phyloP scores from a whole-genome alignment of 2,329 filamentous ascomycete genomes.

The Calonectria pteridis region DNA sequence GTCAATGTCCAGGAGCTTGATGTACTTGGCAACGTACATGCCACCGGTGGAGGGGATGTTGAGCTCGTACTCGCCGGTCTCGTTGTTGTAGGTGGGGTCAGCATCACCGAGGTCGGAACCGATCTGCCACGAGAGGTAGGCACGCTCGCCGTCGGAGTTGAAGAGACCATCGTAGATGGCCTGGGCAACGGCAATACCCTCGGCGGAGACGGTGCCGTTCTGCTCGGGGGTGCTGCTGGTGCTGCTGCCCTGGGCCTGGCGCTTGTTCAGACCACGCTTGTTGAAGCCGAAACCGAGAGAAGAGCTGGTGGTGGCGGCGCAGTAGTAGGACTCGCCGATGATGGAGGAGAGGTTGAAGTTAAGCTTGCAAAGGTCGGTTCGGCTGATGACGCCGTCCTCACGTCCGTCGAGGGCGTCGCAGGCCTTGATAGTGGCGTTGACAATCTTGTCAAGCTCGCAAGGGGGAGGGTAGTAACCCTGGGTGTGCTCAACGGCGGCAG shows the following conservation, averaged over 20 bases:
- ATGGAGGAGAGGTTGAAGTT: slow-evolving; percentile 48
- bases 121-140: slow-evolving; percentile 53
- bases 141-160: slow-evolving; percentile 49
- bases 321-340: slow-evolving; percentile 50
- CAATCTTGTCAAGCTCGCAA: slow-evolving; percentile 62
- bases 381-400: slow-evolving; percentile 64
- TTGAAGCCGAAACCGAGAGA: slow-evolving; percentile 26
- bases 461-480: slow-evolving; percentile 52
- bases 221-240: slow-evolving; percentile 46
- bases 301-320: slow-evolving; percentile 41
- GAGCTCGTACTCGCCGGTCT: slow-evolving; percentile 49
- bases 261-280: slow-evolving; percentile 18
- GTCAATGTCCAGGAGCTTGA: slow-evolving; percentile 55
- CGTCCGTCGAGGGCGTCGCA: slow-evolving; percentile 69
- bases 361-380: slow-evolving; percentile 47
- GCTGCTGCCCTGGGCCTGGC: slow-evolving; percentile 33
- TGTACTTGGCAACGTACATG: slow-evolving; percentile 55
- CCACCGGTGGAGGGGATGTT: slow-evolving; percentile 49
- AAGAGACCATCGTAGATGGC: slow-evolving; percentile 51
- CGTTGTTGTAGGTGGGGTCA: slow-evolving; percentile 48
- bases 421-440: slow-evolving; percentile 65
- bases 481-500: slow-evolving; percentile 53
- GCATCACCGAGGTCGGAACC: slow-evolving; percentile 50
- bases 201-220: slow-evolving; percentile 50
- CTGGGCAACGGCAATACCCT: slow-evolving; percentile 50